A percentile compares a stretch with the other conserved stretches of the same genome.
Conservation (phyloP, 2,329 filamentous ascomycete species). For the Phyllosticta paracitricarpa region DNA sequence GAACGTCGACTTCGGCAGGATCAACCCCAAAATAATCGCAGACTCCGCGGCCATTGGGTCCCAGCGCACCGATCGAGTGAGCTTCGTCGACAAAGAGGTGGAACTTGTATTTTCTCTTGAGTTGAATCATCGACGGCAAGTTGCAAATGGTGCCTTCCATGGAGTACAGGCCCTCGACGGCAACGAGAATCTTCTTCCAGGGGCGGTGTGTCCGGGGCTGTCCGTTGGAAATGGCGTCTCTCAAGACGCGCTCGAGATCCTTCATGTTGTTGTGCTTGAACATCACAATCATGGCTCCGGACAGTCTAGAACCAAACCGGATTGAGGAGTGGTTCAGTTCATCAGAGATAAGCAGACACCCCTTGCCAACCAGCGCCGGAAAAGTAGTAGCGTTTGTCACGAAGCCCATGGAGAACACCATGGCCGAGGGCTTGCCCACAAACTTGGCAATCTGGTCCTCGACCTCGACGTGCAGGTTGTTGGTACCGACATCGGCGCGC, state of each 20-base stretch:
- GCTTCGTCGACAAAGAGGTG: conserved; percentile 92
- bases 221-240: conserved; percentile 89
- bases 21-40: conserved; percentile 96
- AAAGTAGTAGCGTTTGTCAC: conserved; percentile 92
- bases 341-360: conserved; percentile 89
- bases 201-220: conserved; percentile 96
- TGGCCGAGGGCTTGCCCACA: conserved; percentile 85
- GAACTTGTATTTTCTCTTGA: conserved; percentile 97
- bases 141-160: conserved; percentile 99
- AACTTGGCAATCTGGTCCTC: conserved; percentile 84
- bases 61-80: conserved; percentile 88
- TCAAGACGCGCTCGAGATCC: conserved; percentile 74
- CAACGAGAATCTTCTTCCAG: conserved; percentile 98
- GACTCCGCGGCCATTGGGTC: conserved; percentile 78
- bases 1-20: conserved; percentile 76
- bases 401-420: conserved; percentile 99
- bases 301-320: conserved; percentile 85
- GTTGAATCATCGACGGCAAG: conserved; percentile 72
- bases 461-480: conserved; percentile 78
- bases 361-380: conserved; percentile 84
- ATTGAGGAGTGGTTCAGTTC: conserved; percentile 98
- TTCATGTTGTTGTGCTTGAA: conserved; percentile 98
- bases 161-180: conserved; percentile 93
- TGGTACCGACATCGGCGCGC: conserved; percentile 73
- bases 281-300: conserved; percentile 86